phyloP scores from a whole-genome alignment of 169 alveolate genomes.

The Plasmodium fragile region DNA sequence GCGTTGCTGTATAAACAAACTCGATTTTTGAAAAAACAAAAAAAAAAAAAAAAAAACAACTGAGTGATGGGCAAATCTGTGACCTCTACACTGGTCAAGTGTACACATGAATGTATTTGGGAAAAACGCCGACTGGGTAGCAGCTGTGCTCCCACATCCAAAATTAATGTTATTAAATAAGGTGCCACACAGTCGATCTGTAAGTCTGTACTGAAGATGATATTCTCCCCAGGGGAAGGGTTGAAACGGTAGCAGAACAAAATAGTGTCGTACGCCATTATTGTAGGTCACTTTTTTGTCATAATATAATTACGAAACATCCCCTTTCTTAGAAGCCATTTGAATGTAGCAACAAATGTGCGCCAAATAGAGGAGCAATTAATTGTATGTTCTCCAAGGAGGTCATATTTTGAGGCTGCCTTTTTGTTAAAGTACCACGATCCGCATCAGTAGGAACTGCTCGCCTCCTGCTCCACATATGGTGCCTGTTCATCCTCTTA shows the following conservation, averaged over 20 bases:
- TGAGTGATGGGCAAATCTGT: neutral
- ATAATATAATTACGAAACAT: neutral
- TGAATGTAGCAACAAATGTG: neutral
- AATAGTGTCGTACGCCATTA: neutral
- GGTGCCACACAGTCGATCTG: neutral
- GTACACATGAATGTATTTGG: neutral
- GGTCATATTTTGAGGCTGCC: neutral
- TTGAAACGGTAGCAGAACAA: neutral
- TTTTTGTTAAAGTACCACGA: neutral
- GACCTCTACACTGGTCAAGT: neutral
- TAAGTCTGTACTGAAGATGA: neutral
- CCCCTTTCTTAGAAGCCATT: neutral
- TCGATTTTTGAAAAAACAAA: neutral
- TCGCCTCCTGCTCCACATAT: neutral
- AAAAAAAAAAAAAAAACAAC: conserved; percentile 1
- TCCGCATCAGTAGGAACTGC: neutral
- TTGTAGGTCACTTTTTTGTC: neutral
- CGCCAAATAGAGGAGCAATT: neutral
- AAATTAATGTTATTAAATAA: neutral
- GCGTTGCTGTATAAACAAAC: neutral
- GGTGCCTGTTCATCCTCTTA: neutral
- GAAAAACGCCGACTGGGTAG: neutral
- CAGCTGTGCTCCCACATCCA: neutral
- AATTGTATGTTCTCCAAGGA: neutral
- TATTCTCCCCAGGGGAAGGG: neutral